phyloP scores from a whole-genome alignment of 257 asterid genomes.

The Parsonsia alboflavescens region DNA sequence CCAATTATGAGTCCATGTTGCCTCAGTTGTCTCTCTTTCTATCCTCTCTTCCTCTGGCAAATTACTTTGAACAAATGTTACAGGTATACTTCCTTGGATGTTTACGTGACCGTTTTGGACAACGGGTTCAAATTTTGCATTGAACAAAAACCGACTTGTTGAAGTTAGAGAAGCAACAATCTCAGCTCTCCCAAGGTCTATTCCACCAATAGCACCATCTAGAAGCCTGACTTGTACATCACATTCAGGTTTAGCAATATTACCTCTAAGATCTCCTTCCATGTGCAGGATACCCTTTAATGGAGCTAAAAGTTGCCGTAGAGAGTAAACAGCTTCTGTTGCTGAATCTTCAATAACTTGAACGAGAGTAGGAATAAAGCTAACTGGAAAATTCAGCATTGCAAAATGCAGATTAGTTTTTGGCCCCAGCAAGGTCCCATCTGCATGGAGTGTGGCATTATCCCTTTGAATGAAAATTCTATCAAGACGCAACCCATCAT shows the following conservation, averaged over 20 bases:
- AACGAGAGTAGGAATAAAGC: slow-evolving; percentile 85
- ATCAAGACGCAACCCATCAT: slow-evolving; percentile 96
- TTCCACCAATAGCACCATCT: slow-evolving; percentile 95
- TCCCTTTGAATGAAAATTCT: slow-evolving; percentile 91
- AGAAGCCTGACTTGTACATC: slow-evolving; percentile 97
- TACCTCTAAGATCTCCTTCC: slow-evolving; percentile 99
- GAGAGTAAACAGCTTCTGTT: slow-evolving; percentile 81
- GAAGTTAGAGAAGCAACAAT: slow-evolving; percentile 96
- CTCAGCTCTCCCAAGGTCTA: slow-evolving; percentile 96
- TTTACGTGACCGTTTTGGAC: slow-evolving; percentile 89
- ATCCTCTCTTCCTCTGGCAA: slow-evolving; percentile 55
- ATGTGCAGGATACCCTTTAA: slow-evolving; percentile 92
- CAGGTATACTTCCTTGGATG: slow-evolving; percentile 92
- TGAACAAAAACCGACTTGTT: slow-evolving; percentile 77
- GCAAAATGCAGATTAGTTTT: slow-evolving; percentile 96
- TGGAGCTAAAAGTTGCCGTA: slow-evolving; percentile 83
- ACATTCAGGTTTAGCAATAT: slow-evolving; percentile 91
- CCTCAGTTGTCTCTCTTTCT: slow-evolving; percentile 66
- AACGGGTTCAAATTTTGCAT: slow-evolving; percentile 89
- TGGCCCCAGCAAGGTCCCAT: slow-evolving; percentile 93
- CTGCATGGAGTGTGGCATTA: slow-evolving; percentile 97
- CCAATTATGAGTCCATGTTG: slow-evolving; percentile 71
- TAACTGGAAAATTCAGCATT: slow-evolving; percentile 87
- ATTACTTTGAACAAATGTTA: slow-evolving; percentile 63
- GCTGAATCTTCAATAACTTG: slow-evolving; percentile 95